Evolutionary conservation across 306 rosid species (phyloP).

Genomic region (Sicyos edulis): DNA sequence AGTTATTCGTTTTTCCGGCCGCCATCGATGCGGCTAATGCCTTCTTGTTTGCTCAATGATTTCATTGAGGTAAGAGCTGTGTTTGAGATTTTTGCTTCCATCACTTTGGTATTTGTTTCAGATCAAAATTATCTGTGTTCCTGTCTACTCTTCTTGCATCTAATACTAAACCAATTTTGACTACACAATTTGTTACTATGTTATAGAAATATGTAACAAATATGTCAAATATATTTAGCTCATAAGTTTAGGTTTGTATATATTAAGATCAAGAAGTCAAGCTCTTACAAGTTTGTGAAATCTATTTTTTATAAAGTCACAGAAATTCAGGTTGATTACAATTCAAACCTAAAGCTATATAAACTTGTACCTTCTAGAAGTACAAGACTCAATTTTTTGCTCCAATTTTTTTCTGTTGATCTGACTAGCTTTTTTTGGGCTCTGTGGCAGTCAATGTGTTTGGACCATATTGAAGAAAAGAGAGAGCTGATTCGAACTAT

Average conservation of each 20-base stretch:
- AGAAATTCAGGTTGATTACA: not conserved
- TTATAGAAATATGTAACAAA: too few relatives aligned
- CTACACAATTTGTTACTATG: too few relatives aligned
- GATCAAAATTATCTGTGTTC: not conserved
- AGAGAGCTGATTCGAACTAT: constrained; percentile 60
- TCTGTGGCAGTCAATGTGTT: constrained; percentile 58
- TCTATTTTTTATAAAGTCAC: too few relatives aligned
- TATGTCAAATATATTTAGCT: too few relatives aligned
- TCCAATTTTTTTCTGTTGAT: not conserved
- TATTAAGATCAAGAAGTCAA: not conserved
- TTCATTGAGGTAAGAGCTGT: constrained; percentile 47
- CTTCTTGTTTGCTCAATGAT: constrained; percentile 65
- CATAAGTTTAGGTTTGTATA: too few relatives aligned
- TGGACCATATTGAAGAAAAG: constrained; percentile 53
- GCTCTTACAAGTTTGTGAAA: too few relatives aligned
- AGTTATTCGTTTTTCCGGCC: constrained; percentile 42
- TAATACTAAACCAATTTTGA: too few relatives aligned
- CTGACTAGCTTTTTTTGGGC: not conserved
- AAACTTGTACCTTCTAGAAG: not conserved
- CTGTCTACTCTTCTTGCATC: not conserved
- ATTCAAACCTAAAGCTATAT: not conserved
- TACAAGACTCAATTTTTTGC: not conserved
- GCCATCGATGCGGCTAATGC: constrained; percentile 33
- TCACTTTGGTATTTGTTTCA: not conserved
- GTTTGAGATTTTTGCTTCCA: too few relatives aligned